These are phyloP conservation scores for Croton laevigatus DNA, from an alignment of 441 rosid genomes.

Conservation along the genomic window DNA sequence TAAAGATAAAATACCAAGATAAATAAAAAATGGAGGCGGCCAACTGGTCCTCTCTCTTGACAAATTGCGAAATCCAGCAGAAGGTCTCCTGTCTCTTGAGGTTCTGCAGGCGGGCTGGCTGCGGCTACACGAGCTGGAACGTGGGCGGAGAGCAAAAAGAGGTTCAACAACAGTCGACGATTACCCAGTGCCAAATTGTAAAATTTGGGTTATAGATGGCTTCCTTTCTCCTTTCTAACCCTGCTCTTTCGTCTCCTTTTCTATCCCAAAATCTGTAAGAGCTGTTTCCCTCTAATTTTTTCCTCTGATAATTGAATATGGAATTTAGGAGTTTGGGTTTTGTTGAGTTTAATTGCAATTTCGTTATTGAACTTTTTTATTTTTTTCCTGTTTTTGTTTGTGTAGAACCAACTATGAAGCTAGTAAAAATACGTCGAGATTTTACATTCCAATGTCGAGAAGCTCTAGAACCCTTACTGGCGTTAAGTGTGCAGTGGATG, in stretches of 20 bases:
- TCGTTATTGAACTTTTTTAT: neutral
- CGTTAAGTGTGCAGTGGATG: slow-evolving; percentile 27
- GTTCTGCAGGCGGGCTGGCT: too few species aligned
- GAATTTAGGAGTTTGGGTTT: neutral
- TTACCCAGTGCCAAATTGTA: neutral
- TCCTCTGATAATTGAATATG: neutral
- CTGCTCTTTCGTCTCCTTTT: slow-evolving; percentile 27
- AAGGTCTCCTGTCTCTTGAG: neutral
- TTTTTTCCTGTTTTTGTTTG: neutral
- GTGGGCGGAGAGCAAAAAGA: neutral
- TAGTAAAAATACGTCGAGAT: neutral
- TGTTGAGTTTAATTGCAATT: neutral
- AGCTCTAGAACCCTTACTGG: neutral
- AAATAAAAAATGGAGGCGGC: neutral
- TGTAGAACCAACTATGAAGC: slow-evolving; percentile 3
- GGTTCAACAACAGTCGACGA: too few species aligned
- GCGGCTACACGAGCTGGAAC: neutral
- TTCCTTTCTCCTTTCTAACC: slow-evolving; percentile 24
- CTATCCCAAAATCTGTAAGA: slow-evolving; percentile 19
- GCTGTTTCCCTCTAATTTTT: neutral
- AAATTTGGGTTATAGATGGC: slow-evolving; percentile 14
- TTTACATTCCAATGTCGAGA: slow-evolving; percentile 7
- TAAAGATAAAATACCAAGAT: neutral
- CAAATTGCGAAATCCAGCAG: slow-evolving; percentile 10
- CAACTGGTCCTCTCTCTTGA: neutral